Evolutionary conservation across 177 flowering plant species (phyloP).

Genomic region (Vitis hybrid): DNA sequence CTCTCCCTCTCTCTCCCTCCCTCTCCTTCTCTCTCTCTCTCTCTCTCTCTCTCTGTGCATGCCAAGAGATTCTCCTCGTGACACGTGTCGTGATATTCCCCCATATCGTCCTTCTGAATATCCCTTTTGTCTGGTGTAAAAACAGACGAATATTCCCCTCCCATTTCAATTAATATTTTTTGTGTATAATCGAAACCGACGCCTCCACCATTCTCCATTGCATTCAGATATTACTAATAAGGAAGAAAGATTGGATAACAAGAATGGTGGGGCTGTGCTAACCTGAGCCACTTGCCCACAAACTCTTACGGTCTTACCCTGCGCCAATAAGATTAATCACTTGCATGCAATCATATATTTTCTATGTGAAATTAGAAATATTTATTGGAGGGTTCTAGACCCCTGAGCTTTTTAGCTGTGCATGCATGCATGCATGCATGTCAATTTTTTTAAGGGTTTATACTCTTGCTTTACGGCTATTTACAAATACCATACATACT

Average conservation of each 20-base stretch:
- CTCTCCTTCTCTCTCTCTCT: not conserved
- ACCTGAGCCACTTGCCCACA: too few relatives aligned
- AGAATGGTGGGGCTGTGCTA: too few relatives aligned
- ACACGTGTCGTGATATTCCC: conserved; percentile 53
- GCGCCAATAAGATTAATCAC: too few relatives aligned
- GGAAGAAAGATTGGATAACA: not conserved
- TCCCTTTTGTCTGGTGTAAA: conserved; percentile 65
- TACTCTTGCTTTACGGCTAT: not conserved
- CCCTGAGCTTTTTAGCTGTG: too few relatives aligned
- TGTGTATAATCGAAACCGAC: conserved; percentile 18
- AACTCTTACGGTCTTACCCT: too few relatives aligned
- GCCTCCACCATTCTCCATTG: not conserved
- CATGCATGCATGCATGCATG: too few relatives aligned
- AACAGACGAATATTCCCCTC: conserved; percentile 41
- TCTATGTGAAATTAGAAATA: too few relatives aligned
- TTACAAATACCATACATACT: too few relatives aligned
- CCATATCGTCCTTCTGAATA: conserved; percentile 62
- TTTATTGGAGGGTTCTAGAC: too few relatives aligned
- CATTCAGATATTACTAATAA: not conserved
- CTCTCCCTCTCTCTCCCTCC: conserved; percentile 21
- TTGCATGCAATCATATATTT: too few relatives aligned
- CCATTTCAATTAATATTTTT: not conserved
- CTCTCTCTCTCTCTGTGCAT: not conserved
- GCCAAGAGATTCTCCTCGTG: conserved; percentile 47
- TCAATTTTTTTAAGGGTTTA: too few relatives aligned